phyloP scores from a whole-genome alignment of 768 basidiomycete species.

The Sarcomyxa edulis region DNA sequence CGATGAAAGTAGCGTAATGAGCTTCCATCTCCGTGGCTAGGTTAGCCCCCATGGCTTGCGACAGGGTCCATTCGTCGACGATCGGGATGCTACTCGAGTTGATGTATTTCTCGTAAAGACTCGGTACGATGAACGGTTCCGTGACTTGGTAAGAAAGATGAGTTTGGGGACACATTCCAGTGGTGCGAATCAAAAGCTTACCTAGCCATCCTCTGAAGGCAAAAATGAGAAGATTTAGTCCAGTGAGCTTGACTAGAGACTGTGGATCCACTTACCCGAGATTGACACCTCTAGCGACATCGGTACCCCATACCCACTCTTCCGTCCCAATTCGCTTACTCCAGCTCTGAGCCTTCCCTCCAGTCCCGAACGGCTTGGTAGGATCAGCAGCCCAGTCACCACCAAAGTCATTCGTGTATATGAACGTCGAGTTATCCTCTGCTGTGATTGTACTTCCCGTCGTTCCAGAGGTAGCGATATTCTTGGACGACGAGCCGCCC shows the following conservation, averaged over 20 bases:
- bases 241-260: slow-evolving; percentile 9
- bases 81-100: slow-evolving; percentile 34
- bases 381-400: slow-evolving; percentile 80
- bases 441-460: slow-evolving; percentile 63
- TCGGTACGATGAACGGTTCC: slow-evolving; percentile 75
- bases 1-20: slow-evolving; percentile 85
- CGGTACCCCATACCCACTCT: slow-evolving; percentile 67
- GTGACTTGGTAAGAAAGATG: slow-evolving; percentile 31
- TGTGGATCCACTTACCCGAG: slow-evolving; percentile 40
- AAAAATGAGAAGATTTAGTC: slow-evolving; percentile 35
- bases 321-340: slow-evolving; percentile 63
- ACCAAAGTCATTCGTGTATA: slow-evolving; percentile 73
- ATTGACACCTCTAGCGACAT: slow-evolving; percentile 51
- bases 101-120: slow-evolving; percentile 63
- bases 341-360: slow-evolving; percentile 79
- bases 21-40: slow-evolving; percentile 63
- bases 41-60: slow-evolving; percentile 59
- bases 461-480: slow-evolving; percentile 42
- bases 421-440: slow-evolving; percentile 76
- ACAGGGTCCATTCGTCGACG: slow-evolving; percentile 75
- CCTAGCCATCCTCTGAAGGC: slow-evolving; percentile 44
- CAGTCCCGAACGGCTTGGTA: slow-evolving; percentile 62
- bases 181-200: slow-evolving; percentile 14
- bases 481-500: no score
- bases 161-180: background rate